Percentiles rank a stretch among this genome's conserved stretches.
These are phyloP conservation scores for Candida freyschussii DNA, from an alignment of 1,139 yeast species.

Conservation along the genomic window DNA sequence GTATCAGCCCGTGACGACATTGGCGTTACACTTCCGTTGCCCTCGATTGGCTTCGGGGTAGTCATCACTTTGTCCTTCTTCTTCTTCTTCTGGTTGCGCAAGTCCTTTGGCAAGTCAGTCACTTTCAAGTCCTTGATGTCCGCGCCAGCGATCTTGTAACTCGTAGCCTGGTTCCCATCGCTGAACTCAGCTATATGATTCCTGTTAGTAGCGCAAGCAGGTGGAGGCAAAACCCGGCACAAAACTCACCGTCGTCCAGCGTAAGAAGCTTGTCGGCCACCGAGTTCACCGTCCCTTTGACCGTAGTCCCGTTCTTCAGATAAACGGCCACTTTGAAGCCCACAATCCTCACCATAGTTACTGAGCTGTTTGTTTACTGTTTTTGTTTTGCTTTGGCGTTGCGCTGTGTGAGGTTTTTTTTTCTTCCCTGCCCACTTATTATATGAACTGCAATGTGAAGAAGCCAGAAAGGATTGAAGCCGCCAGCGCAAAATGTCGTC, in stretches of 20 bases:
- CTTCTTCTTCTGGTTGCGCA: conserved; percentile 16
- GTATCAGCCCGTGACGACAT: too few relatives aligned
- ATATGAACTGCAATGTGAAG: too few relatives aligned
- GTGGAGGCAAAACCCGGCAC: not conserved
- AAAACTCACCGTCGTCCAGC: conserved; percentile 32
- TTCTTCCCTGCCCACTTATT: not conserved
- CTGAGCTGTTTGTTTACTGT: not conserved
- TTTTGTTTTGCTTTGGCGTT: not conserved
- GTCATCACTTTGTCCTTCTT: conserved; percentile 12
- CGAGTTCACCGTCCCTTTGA: conserved; percentile 43
- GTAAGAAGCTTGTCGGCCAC: conserved; percentile 40
- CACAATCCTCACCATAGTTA: conserved; percentile 36
- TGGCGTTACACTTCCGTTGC: too few relatives aligned
- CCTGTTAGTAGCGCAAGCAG: not conserved
- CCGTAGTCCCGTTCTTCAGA: conserved; percentile 40
- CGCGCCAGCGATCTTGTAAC: conserved; percentile 15
- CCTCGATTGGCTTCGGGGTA: conserved; percentile 4
- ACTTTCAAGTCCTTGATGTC: conserved; percentile 32
- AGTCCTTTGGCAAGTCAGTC: conserved; percentile 27
- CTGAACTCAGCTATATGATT: conserved; percentile 1
- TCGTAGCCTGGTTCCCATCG: conserved; percentile 8
- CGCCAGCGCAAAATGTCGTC: too few relatives aligned
- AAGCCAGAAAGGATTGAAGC: not conserved
- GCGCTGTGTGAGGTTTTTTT: not conserved
- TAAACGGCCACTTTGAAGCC: conserved; percentile 50